Evolutionary conservation across 2,329 filamentous ascomycete species (phyloP).

Genomic region (Xylaria sp.): DNA sequence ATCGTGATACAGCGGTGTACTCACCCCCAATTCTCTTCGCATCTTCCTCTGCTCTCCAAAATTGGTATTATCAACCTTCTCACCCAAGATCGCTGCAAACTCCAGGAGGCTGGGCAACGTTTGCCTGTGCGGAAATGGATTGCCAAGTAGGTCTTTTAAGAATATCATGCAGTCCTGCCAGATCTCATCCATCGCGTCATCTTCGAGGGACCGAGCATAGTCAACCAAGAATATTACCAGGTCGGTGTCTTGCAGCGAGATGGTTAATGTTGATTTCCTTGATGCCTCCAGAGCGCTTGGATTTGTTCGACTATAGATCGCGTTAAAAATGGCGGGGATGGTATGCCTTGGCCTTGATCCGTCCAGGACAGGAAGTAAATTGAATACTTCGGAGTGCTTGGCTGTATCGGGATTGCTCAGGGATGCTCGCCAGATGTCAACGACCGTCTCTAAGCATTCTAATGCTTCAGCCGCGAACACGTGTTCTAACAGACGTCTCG

Average conservation of each 20-base stretch:
- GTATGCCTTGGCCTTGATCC: slow-evolving; percentile 89
- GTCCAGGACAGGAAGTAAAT: slow-evolving; percentile 86
- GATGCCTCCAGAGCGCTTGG: slow-evolving; percentile 75
- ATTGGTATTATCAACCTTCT: slow-evolving; percentile 97
- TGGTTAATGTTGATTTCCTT: slow-evolving; percentile 85
- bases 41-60: slow-evolving; percentile 94
- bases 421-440: slow-evolving; percentile 75
- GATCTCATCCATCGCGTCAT: slow-evolving; percentile 97
- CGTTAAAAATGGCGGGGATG: slow-evolving; percentile 92
- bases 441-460: slow-evolving; percentile 89
- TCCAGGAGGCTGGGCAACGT: slow-evolving; percentile 84
- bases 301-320: slow-evolving; percentile 93
- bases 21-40: slow-evolving; percentile 83
- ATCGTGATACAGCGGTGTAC: slow-evolving; percentile 38
- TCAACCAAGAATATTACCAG: slow-evolving; percentile 87
- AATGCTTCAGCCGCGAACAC: slow-evolving; percentile 89
- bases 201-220: slow-evolving; percentile 87
- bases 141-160: slow-evolving; percentile 83
- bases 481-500: slow-evolving; percentile 85
- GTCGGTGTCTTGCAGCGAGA: slow-evolving; percentile 80
- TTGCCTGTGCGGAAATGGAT: slow-evolving; percentile 93
- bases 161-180: slow-evolving; percentile 95
- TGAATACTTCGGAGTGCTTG: slow-evolving; percentile 71
- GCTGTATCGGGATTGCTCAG: slow-evolving; percentile 49
- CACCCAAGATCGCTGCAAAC: slow-evolving; percentile 85